These are phyloP conservation scores for Phialophora tarda DNA, from an alignment of 2,329 filamentous ascomycete genomes.

Conservation along the genomic window DNA sequence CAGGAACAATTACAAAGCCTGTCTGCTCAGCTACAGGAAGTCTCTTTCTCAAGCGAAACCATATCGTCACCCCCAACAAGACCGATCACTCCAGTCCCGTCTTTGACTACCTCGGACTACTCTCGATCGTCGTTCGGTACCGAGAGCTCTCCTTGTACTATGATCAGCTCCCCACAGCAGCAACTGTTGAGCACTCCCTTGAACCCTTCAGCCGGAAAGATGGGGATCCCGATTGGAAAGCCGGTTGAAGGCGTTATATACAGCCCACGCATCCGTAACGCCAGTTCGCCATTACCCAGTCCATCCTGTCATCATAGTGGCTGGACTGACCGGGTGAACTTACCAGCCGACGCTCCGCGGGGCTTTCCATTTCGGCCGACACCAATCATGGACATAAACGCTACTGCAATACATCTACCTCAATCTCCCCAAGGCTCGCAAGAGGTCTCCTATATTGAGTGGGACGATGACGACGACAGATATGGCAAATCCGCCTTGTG, in stretches of 20 bases:
- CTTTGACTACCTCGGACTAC: constrained; percentile 26
- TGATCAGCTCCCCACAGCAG: neutral
- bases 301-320: neutral
- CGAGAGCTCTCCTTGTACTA: neutral
- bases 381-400: neutral
- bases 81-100: constrained; percentile 31
- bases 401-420: constrained; percentile 6
- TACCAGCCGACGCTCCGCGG: neutral
- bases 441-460: constrained; percentile 37
- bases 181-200: neutral
- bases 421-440: neutral
- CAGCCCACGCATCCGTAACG: constrained; percentile 1
- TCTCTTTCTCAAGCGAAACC: constrained; percentile 6
- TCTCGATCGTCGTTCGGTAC: constrained; percentile 17
- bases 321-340: neutral
- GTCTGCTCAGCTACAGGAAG: constrained; percentile 11
- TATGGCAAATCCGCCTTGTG: constrained; percentile 11
- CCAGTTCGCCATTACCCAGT: constrained; percentile 5
- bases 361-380: neutral
- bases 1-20: neutral
- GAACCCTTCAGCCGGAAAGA: neutral
- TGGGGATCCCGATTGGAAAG: neutral
- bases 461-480: constrained; percentile 30
- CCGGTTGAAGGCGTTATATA: neutral
- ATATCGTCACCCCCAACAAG: constrained; percentile 8